Evolutionary conservation across 495 filamentous ascomycete genomes (phyloP).

Genomic region (Xylaria scruposa): DNA sequence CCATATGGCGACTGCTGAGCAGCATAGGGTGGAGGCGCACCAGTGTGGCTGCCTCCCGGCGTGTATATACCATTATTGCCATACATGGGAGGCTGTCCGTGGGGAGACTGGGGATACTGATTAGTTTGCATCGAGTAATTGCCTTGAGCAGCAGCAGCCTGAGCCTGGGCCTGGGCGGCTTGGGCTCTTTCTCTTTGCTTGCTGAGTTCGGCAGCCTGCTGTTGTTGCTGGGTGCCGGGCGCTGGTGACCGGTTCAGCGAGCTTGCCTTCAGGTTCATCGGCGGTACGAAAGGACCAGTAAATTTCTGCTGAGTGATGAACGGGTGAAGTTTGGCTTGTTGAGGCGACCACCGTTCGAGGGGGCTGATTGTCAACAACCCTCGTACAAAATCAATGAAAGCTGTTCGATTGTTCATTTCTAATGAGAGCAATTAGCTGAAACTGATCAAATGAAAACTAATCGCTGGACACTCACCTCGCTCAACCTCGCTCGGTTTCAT

Average conservation of each 20-base stretch:
- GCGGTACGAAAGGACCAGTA: constrained; percentile 94
- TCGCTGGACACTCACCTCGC: constrained; percentile 68
- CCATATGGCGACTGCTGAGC: constrained; percentile 74
- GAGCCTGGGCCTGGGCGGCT: constrained; percentile 68
- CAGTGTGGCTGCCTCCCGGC: constrained; percentile 66
- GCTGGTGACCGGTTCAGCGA: constrained; percentile 85
- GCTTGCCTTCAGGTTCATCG: constrained; percentile 91
- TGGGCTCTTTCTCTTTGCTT: constrained; percentile 81
- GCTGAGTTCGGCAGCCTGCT: constrained; percentile 88
- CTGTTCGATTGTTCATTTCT: constrained; percentile 98
- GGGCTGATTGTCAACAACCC: constrained; percentile 94
- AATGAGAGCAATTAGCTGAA: constrained; percentile 26
- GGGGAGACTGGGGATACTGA: constrained; percentile 48
- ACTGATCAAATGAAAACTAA: background rate
- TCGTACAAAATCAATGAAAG: constrained; percentile 99
- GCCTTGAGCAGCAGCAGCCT: constrained; percentile 52
- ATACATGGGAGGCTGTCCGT: constrained; percentile 70
- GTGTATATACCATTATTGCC: constrained; percentile 75
- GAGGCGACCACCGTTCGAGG: constrained; percentile 95
- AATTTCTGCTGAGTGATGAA: constrained; percentile 99
- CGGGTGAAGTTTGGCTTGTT: constrained; percentile 95
- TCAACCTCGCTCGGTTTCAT: constrained; percentile 99
- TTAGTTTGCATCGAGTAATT: constrained; percentile 56
- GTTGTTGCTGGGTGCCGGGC: constrained; percentile 96
- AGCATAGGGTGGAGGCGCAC: constrained; percentile 86